These are phyloP conservation scores for Wallacemonas collosoma DNA, from an alignment of 208 protist genomes.

Conservation along the genomic window DNA sequence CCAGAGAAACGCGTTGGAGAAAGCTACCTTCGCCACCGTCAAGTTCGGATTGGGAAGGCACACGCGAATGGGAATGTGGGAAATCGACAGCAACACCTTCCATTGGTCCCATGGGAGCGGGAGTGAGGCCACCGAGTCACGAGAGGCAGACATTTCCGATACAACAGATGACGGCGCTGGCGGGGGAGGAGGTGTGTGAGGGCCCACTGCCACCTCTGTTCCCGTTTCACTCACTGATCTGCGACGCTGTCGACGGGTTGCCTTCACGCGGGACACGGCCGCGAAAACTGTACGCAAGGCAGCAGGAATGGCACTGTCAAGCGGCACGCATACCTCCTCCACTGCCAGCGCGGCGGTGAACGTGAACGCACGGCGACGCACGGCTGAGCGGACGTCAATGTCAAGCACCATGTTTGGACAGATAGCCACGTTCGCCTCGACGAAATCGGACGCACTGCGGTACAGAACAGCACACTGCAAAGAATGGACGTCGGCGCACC, in stretches of 20 bases:
- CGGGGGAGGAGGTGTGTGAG: neutral
- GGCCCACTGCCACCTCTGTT: neutral
- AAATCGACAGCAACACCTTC: constrained; percentile 53
- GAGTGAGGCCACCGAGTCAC: neutral
- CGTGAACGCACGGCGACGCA: neutral
- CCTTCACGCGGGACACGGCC: neutral
- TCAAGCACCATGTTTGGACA: constrained; percentile 3
- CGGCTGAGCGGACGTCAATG: neutral
- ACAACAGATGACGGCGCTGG: no score
- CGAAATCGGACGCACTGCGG: neutral
- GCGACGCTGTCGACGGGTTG: neutral
- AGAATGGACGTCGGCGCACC: neutral
- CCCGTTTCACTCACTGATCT: neutral
- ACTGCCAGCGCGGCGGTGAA: constrained; percentile 28
- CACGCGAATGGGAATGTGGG: constrained; percentile 50
- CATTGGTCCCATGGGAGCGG: constrained; percentile 43
- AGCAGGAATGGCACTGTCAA: constrained; percentile 2
- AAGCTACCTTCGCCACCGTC: constrained; percentile 38
- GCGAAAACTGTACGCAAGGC: neutral
- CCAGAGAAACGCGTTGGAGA: constrained; percentile 54
- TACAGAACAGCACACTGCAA: constrained; percentile 12
- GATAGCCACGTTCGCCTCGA: neutral
- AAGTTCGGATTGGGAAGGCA: constrained; percentile 32
- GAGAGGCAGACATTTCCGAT: neutral
- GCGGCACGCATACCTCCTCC: constrained; percentile 32